phyloP scores from a whole-genome alignment of 768 basidiomycete species.

The Myochromella boudieri region DNA sequence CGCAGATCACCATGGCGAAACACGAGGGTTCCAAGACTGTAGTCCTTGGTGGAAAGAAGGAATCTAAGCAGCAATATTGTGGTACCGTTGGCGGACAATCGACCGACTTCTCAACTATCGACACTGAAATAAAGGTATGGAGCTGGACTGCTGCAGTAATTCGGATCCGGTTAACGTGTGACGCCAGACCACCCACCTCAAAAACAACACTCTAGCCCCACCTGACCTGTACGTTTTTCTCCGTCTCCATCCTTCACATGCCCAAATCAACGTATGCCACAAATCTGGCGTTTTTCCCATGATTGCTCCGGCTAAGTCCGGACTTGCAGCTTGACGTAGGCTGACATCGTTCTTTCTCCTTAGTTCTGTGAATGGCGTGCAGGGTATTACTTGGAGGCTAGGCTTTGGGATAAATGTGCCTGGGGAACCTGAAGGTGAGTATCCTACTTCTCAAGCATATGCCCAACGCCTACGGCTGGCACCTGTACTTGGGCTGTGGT shows the following conservation, averaged over 20 bases:
- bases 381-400: constrained; percentile 66
- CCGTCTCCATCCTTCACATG: background rate
- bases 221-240: constrained; percentile 52
- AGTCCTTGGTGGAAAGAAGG: constrained; percentile 54
- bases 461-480: background rate
- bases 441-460: no score
- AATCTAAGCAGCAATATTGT: constrained; percentile 53
- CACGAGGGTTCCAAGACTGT: constrained; percentile 54
- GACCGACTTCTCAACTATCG: constrained; percentile 54
- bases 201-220: constrained; percentile 54
- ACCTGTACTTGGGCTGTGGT: background rate
- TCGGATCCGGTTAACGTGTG: constrained; percentile 3
- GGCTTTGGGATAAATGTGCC: constrained; percentile 56
- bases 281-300: no score
- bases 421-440: constrained; percentile 53
- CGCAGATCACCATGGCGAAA: constrained; percentile 61
- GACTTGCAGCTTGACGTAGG: constrained; percentile 7
- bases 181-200: constrained; percentile 46
- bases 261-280: constrained; percentile 1
- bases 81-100: constrained; percentile 67
- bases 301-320: constrained; percentile 15
- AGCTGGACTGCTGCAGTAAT: background rate
- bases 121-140: constrained; percentile 55
- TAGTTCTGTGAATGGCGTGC: constrained; percentile 54
- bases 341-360: constrained; percentile 11